Evolutionary conservation across 768 basidiomycete species (phyloP).

Genomic region (Pleurotus cornucopiae): DNA sequence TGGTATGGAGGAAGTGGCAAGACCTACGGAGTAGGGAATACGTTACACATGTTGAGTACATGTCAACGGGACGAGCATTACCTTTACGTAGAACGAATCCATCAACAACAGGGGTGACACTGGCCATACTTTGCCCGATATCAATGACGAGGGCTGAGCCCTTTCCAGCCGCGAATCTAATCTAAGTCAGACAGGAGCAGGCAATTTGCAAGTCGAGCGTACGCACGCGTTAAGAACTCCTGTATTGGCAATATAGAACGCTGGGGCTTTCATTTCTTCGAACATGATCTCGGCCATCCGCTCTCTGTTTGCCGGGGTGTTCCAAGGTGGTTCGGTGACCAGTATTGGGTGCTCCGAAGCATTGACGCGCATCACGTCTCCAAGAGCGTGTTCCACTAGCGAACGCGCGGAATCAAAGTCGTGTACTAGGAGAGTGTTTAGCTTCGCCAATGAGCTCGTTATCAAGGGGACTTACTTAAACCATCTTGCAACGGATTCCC

Average conservation of each 20-base stretch:
- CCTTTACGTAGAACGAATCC: conserved; percentile 98
- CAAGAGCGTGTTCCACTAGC: conserved; percentile 71
- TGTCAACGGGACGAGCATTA: conserved; percentile 16
- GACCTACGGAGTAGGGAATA: conserved; percentile 44
- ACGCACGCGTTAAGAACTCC: conserved; percentile 90
- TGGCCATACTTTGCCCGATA: conserved; percentile 83
- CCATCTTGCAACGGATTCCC: conserved; percentile 81
- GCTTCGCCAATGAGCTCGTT: neutral
- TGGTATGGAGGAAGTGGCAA: conserved; percentile 70
- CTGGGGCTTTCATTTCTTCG: conserved; percentile 91
- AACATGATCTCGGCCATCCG: conserved; percentile 97
- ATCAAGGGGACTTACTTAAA: conserved; percentile 52
- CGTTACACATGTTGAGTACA: neutral
- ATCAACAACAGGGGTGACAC: conserved; percentile 93
- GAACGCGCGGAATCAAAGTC: conserved; percentile 75
- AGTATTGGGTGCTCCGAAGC: conserved; percentile 87
- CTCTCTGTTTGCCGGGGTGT: conserved; percentile 87
- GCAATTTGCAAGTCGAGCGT: neutral
- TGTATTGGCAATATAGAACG: conserved; percentile 94
- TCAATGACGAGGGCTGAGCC: conserved; percentile 97
- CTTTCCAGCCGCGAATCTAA: conserved; percentile 92
- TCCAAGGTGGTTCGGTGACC: conserved; percentile 96
- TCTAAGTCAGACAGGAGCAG: neutral
- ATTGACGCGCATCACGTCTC: conserved; percentile 71
- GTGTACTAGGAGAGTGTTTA: conserved; percentile 37